Conservation (phyloP, 768 basidiomycete species). For the Suillus subalutaceus region DNA sequence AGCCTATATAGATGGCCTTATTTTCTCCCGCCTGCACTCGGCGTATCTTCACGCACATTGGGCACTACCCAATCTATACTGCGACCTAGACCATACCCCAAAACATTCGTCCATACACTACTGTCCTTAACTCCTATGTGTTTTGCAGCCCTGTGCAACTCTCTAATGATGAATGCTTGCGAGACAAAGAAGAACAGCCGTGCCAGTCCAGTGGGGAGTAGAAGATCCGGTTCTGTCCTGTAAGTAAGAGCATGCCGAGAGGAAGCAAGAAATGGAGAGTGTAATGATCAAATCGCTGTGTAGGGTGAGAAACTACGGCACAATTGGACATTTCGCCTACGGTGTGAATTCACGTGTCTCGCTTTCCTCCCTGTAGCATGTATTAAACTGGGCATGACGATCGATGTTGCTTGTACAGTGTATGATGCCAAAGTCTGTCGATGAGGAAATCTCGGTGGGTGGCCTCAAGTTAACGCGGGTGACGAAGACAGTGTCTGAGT, state of each 20-base stretch:
- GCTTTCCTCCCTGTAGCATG: slow-evolving; percentile 24
- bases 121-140: not conserved
- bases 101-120: not conserved
- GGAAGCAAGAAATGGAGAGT: slow-evolving; percentile 38
- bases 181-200: slow-evolving; percentile 23
- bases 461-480: not conserved
- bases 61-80: not conserved
- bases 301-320: not conserved
- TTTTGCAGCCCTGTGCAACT: slow-evolving; percentile 18
- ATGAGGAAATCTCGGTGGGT: not conserved
- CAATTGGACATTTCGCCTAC: not conserved
- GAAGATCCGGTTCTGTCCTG: slow-evolving; percentile 26
- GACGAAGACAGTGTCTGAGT: not conserved
- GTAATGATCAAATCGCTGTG: too few relatives aligned
- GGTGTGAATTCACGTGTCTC: slow-evolving; percentile 26
- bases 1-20: not conserved
- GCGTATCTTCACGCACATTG: not conserved
- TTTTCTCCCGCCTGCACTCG: not conserved
- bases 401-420: not conserved
- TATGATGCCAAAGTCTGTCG: not conserved
- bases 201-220: slow-evolving; percentile 3
- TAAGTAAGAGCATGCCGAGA: slow-evolving; percentile 38
- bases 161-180: slow-evolving; percentile 36
- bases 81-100: not conserved
- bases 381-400: not conserved